Evolutionary conservation across 176 grass and related monocot genomes (phyloP).

Genomic region (Eleusine indica): DNA sequence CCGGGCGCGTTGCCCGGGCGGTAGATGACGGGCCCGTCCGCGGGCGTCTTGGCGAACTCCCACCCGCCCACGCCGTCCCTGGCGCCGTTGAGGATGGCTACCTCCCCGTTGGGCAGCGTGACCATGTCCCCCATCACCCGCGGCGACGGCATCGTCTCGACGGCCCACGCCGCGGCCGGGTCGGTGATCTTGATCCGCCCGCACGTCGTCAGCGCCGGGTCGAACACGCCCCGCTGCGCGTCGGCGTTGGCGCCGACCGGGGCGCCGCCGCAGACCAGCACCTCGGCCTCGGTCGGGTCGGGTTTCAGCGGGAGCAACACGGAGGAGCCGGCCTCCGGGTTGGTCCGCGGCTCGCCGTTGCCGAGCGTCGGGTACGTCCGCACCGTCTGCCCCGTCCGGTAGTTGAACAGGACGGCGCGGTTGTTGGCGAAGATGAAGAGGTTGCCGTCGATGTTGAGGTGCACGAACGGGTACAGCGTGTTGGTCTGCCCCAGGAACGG

Average conservation of each 20-base stretch:
- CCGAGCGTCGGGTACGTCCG: constrained; percentile 49
- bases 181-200: constrained; percentile 82
- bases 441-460: constrained; percentile 79
- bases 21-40: constrained; percentile 54
- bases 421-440: constrained; percentile 81
- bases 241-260: constrained; percentile 28
- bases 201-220: constrained; percentile 50
- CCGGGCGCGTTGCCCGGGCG: neutral
- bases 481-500: constrained; percentile 48
- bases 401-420: constrained; percentile 62
- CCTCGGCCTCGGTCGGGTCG: constrained; percentile 62
- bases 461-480: constrained; percentile 81
- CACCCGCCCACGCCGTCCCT: constrained; percentile 58
- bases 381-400: constrained; percentile 45
- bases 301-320: constrained; percentile 68
- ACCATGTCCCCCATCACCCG: constrained; percentile 92
- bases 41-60: constrained; percentile 51
- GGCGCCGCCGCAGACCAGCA: constrained; percentile 74
- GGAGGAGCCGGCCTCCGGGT: constrained; percentile 73
- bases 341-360: constrained; percentile 55
- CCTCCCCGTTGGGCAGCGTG: constrained; percentile 71
- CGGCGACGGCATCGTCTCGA: constrained; percentile 72
- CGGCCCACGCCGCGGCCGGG: constrained; percentile 47
- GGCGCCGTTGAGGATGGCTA: constrained; percentile 74
- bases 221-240: neutral